Base-by-base conservation (phyloP, 345 rosid genomes). In the Linum lewisii region DNA sequence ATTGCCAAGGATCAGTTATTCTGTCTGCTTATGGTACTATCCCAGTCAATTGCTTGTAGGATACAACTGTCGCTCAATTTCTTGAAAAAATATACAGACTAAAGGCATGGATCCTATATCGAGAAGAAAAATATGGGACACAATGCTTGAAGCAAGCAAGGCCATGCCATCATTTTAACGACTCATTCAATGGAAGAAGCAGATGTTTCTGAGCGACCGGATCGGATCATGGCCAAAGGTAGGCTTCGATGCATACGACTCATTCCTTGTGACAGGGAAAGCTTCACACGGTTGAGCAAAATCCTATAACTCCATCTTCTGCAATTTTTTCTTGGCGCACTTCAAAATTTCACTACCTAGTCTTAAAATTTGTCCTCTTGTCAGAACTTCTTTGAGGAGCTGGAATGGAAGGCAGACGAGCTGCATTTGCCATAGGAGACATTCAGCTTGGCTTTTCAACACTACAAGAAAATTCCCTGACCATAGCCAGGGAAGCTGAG, bases 11-110 rank as follows among this genome's bases (percentile, higher is more conserved):
- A 92, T 76, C 93, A 88, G 62, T 67, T 88, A 19, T 92, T 92
- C 69, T 92, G 96, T 81, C 90, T 92, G 62, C 96, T 86, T 66
- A 88, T 53, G 93, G 98, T 59, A 92, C 96, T 61, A 86, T 96
- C 55, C 72, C 81, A 49, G 83, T 86, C 70, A 86, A 81, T 67
- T 86, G 95, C 66, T 77, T 84, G 76, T 34, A 95, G 98, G 70
- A 72, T 86, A 62, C 74, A 84, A 66, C 93, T 90, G n/a, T 84
- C 81, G 61, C 88, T 87, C 19, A 70, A 74, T 59, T 11, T 51
- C 51, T 36, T 44, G 23, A n/a, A 44, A 57, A 63, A 57, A 58
- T 37, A 16, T 32, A 11, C 50, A 36, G 49, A 58, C 61, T 1
- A 32, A 24, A 7, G 49, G 47, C 37, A 58, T 37, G 61, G 23